phyloP scores from a whole-genome alignment of 805 yeast species.

The Cyberlindnera samutprakarnensis region DNA sequence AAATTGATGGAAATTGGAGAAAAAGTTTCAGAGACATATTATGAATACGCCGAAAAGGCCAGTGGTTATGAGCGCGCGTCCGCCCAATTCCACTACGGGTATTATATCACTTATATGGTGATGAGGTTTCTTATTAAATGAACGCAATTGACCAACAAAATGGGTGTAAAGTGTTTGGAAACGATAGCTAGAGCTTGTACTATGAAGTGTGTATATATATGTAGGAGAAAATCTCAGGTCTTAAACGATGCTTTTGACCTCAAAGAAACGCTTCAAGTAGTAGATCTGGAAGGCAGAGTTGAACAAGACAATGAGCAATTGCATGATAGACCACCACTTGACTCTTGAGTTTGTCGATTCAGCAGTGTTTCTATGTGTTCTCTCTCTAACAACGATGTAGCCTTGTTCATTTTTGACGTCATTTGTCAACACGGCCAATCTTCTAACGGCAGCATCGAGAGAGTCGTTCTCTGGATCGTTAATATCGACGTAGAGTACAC shows the following conservation, averaged over 20 bases:
- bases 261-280: conserved; percentile 91
- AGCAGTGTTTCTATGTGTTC: conserved; percentile 97
- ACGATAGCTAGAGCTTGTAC: not conserved
- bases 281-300: conserved; percentile 91
- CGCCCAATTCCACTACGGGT: too few species aligned
- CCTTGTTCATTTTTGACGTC: conserved; percentile 89
- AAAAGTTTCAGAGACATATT: not conserved
- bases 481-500: conserved; percentile 78
- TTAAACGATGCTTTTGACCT: conserved; percentile 84
- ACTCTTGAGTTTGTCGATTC: conserved; percentile 96
- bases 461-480: conserved; percentile 71
- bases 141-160: too few species aligned
- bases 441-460: conserved; percentile 76
- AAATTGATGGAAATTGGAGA: too few species aligned
- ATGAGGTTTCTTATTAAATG: too few species aligned
- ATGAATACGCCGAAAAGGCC: too few species aligned
- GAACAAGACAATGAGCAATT: conserved; percentile 73
- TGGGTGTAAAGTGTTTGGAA: too few species aligned
- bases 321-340: conserved; percentile 96
- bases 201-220: not conserved
- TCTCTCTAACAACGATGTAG: conserved; percentile 90
- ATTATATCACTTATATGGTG: too few species aligned
- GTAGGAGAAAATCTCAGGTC: not conserved
- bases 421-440: conserved; percentile 64
- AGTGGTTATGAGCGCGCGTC: too few species aligned